Percentiles rank a stretch among this genome's conserved stretches.
Conservation (phyloP, 352 stramenopile genomes). For the Phytopythium chamaehyphon region DNA sequence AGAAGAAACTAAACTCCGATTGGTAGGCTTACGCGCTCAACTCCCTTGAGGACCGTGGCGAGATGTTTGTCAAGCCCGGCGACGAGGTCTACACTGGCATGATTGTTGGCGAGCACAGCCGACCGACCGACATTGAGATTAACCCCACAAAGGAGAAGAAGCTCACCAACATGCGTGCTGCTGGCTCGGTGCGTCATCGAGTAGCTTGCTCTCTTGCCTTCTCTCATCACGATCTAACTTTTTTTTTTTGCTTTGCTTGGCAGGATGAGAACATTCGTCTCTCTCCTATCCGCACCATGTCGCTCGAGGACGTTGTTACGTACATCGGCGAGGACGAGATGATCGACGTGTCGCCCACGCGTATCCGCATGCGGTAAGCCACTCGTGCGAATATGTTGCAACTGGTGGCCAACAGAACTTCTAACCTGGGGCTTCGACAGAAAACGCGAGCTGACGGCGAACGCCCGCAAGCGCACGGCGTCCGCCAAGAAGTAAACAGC, state of each 20-base stretch:
- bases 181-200: slow-evolving; percentile 53
- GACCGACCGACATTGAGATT: slow-evolving; percentile 94
- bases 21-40: slow-evolving; percentile 89
- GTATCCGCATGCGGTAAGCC: slow-evolving; percentile 87
- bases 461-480: slow-evolving; percentile 46
- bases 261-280: slow-evolving; percentile 95
- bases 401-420: neutral
- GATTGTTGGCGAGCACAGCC: slow-evolving; percentile 97
- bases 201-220: neutral
- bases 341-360: slow-evolving; percentile 96
- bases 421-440: slow-evolving; percentile 8
- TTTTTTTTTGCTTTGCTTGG: neutral
- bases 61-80: slow-evolving; percentile 95
- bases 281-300: slow-evolving; percentile 89
- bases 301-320: slow-evolving; percentile 96
- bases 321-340: slow-evolving; percentile 98
- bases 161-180: slow-evolving; percentile 95
- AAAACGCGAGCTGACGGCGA: slow-evolving; percentile 67
- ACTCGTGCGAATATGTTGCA: neutral
- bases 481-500: slow-evolving; percentile 52
- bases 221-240: too few relatives aligned
- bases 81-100: slow-evolving; percentile 97
- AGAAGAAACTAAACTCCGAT: neutral
- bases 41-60: slow-evolving; percentile 90
- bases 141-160: slow-evolving; percentile 98